Percentiles rank a stretch among this genome's conserved stretches.
Conservation (phyloP, 2,329 filamentous ascomycete species). For the Passalora sequoiae region DNA sequence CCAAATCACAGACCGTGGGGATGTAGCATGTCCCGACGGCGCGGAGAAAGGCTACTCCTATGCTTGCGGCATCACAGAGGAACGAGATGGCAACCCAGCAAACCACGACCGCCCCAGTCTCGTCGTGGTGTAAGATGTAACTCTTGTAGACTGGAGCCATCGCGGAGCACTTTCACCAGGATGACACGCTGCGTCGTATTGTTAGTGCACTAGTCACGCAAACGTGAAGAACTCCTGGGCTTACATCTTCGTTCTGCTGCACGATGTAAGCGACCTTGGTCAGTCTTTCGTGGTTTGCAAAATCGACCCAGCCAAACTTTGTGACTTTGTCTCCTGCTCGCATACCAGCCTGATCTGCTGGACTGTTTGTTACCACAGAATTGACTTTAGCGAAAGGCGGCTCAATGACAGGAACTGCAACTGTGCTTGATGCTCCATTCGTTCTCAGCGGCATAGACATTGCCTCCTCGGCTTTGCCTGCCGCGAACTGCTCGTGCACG, state of each 20-base stretch:
- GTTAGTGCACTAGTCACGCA: slow-evolving; percentile 5
- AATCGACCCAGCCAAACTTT: slow-evolving; percentile 79
- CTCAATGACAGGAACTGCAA: slow-evolving; percentile 39
- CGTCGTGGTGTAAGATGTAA: slow-evolving; percentile 69
- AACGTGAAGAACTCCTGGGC: slow-evolving; percentile 37
- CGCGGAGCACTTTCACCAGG: slow-evolving; percentile 60
- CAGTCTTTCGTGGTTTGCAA: slow-evolving; percentile 78
- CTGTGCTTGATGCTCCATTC: slow-evolving; percentile 15
- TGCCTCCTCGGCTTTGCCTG: slow-evolving; percentile 22
- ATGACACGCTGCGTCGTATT: slow-evolving; percentile 56
- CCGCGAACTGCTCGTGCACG: slow-evolving; percentile 82
- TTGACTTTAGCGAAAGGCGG: slow-evolving; percentile 86
- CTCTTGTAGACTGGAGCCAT: slow-evolving; percentile 50
- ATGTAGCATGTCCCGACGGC: too few relatives aligned
- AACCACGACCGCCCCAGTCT: slow-evolving; percentile 84
- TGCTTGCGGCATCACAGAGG: slow-evolving; percentile 63
- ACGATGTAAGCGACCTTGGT: slow-evolving; percentile 85
- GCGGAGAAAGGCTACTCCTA: too few relatives aligned
- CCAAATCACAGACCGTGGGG: too few relatives aligned
- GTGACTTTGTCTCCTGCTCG: slow-evolving; percentile 74
- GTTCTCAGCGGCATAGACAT: slow-evolving; percentile 15
- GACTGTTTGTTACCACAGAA: slow-evolving; percentile 69
- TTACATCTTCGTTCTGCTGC: slow-evolving; percentile 80
- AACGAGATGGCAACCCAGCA: slow-evolving; percentile 85
- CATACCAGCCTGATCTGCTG: slow-evolving; percentile 76